phyloP scores from a whole-genome alignment of 768 basidiomycete species.

The Coprinopsis sp. region DNA sequence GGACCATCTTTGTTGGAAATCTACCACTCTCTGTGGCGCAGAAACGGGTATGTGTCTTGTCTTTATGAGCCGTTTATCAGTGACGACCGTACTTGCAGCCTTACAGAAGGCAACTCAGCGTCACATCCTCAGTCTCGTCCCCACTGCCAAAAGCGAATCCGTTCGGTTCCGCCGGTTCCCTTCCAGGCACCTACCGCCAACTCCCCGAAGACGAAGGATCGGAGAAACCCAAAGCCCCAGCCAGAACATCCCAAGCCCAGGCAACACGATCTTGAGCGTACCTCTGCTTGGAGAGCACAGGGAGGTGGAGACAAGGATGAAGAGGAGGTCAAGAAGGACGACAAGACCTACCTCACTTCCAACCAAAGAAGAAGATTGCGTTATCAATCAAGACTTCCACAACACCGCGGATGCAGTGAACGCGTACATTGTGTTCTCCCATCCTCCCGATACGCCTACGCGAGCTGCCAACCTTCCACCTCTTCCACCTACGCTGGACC shows the following conservation, averaged over 20 bases:
- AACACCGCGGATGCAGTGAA: constrained; percentile 69
- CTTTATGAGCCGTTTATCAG: neutral
- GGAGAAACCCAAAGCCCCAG: neutral
- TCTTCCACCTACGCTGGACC: constrained; percentile 47
- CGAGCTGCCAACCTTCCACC: constrained; percentile 51
- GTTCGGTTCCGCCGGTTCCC: constrained; percentile 86
- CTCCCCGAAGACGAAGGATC: constrained; percentile 33
- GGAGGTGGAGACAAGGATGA: constrained; percentile 32
- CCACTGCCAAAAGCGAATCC: constrained; percentile 83
- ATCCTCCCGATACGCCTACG: constrained; percentile 40
- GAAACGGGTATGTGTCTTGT: constrained; percentile 52
- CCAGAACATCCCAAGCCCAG: constrained; percentile 23
- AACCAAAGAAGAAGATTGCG: constrained; percentile 86
- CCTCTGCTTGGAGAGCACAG: constrained; percentile 51
- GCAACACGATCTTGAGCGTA: constrained; percentile 53
- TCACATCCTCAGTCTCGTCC: constrained; percentile 69
- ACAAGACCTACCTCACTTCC: constrained; percentile 69
- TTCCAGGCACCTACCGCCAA: constrained; percentile 78
- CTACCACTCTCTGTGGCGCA: constrained; percentile 72
- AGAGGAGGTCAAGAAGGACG: constrained; percentile 38
- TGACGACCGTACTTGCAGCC: constrained; percentile 40
- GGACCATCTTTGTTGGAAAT: constrained; percentile 93
- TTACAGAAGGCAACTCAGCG: constrained; percentile 69
- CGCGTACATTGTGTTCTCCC: constrained; percentile 89
- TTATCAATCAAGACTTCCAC: constrained; percentile 95